Percentiles rank a stretch among this genome's conserved stretches.
Conservation (phyloP, 108 stramenopile genomes). For the Asterionellopsis glacialis region DNA sequence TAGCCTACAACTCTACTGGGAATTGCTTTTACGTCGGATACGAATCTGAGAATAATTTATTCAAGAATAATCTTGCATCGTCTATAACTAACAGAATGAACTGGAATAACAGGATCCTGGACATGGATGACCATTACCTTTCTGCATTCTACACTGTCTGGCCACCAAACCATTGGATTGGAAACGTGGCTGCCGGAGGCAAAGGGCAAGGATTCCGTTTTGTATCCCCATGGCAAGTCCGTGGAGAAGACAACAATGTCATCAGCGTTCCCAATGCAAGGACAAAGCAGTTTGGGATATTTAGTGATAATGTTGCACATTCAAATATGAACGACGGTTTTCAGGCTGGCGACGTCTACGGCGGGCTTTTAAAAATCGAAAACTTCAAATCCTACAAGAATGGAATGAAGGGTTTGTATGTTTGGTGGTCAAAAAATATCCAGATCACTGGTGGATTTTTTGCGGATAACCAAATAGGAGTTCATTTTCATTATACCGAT, state of each 20-base stretch:
- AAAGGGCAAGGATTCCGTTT: conserved; percentile 22
- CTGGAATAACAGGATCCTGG: neutral
- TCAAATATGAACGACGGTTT: conserved; percentile 1
- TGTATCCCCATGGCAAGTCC: conserved; percentile 3
- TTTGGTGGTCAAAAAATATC: no score
- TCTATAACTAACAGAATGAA: neutral
- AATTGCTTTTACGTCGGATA: conserved; percentile 32
- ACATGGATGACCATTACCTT: conserved; percentile 5
- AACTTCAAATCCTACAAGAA: no score
- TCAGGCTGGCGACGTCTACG: neutral
- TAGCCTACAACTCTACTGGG: conserved; percentile 42
- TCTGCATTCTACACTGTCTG: conserved; percentile 13
- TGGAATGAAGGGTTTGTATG: no score
- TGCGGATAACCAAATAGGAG: no score
- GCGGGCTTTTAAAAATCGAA: no score
- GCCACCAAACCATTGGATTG: conserved; percentile 15
- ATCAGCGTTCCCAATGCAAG: neutral
- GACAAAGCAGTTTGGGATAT: conserved; percentile 6
- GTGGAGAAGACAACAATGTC: neutral
- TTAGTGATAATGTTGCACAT: conserved; percentile 18
- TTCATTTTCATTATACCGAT: no score
- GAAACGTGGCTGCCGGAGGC: conserved; percentile 27
- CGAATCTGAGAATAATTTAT: conserved; percentile 26
- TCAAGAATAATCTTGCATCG: conserved; percentile 27
- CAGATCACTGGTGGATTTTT: no score